Evolutionary conservation across 2,329 filamentous ascomycete genomes (phyloP).

Genomic region (Cercospora zeina): DNA sequence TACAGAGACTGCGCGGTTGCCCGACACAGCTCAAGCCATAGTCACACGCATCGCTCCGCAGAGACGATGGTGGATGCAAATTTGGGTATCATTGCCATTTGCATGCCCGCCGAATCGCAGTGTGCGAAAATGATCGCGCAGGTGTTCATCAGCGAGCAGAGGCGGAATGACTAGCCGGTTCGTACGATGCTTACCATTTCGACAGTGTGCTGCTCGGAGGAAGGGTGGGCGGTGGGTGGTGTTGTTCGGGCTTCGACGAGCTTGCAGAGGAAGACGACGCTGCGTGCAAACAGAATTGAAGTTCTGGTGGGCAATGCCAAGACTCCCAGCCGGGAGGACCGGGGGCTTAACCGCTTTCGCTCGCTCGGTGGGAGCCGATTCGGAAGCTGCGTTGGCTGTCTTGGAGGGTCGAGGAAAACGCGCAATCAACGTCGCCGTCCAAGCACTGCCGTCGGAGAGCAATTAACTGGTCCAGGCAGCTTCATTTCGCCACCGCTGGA

Average conservation of each 20-base stretch:
- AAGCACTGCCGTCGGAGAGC: neutral
- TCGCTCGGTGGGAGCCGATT: neutral
- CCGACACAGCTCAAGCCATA: conserved; percentile 55
- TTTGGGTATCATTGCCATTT: conserved; percentile 25
- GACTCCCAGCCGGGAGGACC: neutral
- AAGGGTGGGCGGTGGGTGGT: conserved; percentile 12
- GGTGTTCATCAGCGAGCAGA: conserved; percentile 32
- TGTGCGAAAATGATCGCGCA: conserved; percentile 21
- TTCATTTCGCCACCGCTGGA: conserved; percentile 3
- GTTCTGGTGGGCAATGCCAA: conserved; percentile 17
- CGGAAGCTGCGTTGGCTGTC: neutral
- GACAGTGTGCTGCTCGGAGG: conserved; percentile 22
- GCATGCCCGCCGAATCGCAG: conserved; percentile 29
- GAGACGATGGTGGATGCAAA: conserved; percentile 30
- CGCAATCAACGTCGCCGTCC: conserved; percentile 4
- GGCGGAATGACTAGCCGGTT: conserved; percentile 26
- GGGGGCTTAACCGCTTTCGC: neutral
- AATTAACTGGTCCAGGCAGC: conserved; percentile 3
- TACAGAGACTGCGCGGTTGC: conserved; percentile 69
- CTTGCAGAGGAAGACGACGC: conserved; percentile 17
- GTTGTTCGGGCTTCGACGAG: conserved; percentile 21
- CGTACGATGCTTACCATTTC: conserved; percentile 32
- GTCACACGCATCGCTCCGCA: conserved; percentile 34
- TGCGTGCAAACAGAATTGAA: conserved; percentile 11
- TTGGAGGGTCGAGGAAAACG: conserved; percentile 4